These are phyloP conservation scores for Tetrapisispora pingtungensis DNA, from an alignment of 805 yeast species.

Conservation along the genomic window DNA sequence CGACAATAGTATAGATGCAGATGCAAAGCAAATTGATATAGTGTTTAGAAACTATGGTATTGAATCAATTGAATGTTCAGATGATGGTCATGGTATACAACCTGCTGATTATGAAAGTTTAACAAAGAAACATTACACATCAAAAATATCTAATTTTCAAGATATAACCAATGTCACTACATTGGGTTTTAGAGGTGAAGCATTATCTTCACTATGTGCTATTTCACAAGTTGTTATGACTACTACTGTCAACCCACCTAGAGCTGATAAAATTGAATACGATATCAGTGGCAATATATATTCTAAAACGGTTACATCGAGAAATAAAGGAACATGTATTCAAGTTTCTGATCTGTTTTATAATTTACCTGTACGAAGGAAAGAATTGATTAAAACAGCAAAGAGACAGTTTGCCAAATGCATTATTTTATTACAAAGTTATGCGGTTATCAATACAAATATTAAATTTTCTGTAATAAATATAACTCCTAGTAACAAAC, in stretches of 20 bases:
- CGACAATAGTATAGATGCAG: constrained; percentile 81
- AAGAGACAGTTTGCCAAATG: constrained; percentile 67
- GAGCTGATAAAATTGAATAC: constrained; percentile 47
- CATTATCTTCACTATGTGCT: constrained; percentile 59
- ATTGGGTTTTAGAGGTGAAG: constrained; percentile 76
- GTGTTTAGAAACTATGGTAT: constrained; percentile 62
- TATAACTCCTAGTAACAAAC: constrained; percentile 37
- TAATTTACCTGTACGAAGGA: constrained; percentile 70
- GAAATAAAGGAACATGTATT: constrained; percentile 64
- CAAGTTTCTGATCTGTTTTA: constrained; percentile 49
- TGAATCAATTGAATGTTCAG: constrained; percentile 56
- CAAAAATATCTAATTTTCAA: constrained; percentile 49
- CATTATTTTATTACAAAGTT: constrained; percentile 52
- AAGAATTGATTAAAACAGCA: constrained; percentile 55
- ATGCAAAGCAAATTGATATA: constrained; percentile 57
- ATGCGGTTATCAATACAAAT: constrained; percentile 49
- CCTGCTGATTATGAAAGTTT: constrained; percentile 41
- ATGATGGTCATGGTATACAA: constrained; percentile 59
- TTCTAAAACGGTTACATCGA: constrained; percentile 34
- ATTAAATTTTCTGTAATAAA: constrained; percentile 56
- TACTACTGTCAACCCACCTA: constrained; percentile 42
- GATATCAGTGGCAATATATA: constrained; percentile 44
- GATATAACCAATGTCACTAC: constrained; percentile 44
- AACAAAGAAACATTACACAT: constrained; percentile 57
- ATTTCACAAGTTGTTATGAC: constrained; percentile 45